Percentiles rank a stretch among this genome's conserved stretches.
Conservation (phyloP, 2,329 filamentous ascomycete genomes). For the Sporothrix mexicana region DNA sequence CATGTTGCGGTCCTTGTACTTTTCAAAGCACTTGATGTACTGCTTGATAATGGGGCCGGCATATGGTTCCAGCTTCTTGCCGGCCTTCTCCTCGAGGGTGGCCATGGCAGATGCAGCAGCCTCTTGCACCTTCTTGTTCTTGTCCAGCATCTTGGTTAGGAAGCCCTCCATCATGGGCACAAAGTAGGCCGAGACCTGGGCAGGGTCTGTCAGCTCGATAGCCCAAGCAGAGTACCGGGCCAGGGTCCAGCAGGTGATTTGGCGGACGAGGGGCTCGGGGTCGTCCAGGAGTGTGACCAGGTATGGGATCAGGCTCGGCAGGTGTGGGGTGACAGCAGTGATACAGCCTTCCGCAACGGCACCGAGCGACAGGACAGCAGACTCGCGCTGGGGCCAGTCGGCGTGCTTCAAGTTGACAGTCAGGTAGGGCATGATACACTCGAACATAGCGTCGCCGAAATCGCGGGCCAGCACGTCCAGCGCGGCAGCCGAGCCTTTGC, state of each 20-base stretch:
- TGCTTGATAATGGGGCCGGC: slow-evolving; percentile 88
- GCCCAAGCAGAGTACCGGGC: slow-evolving; percentile 95
- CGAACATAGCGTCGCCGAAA: slow-evolving; percentile 86
- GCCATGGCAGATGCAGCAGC: slow-evolving; percentile 95
- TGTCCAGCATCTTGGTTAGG: slow-evolving; percentile 90
- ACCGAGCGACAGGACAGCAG: slow-evolving; percentile 90
- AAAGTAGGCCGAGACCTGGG: slow-evolving; percentile 78
- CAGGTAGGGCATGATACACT: slow-evolving; percentile 89
- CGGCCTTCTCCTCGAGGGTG: slow-evolving; percentile 92
- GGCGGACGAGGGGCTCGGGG: slow-evolving; percentile 84
- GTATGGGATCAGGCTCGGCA: slow-evolving; percentile 89
- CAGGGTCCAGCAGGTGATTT: slow-evolving; percentile 98
- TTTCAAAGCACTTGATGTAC: slow-evolving; percentile 88
- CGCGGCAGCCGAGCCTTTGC: slow-evolving; percentile 95
- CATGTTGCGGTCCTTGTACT: slow-evolving; percentile 99
- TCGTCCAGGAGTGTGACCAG: slow-evolving; percentile 86
- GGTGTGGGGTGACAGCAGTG: slow-evolving; percentile 84
- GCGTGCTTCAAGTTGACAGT: slow-evolving; percentile 85
- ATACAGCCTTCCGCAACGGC: slow-evolving; percentile 96
- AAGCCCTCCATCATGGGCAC: slow-evolving; percentile 98
- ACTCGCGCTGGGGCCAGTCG: slow-evolving; percentile 92
- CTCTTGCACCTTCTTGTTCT: slow-evolving; percentile 97
- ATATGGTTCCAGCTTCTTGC: slow-evolving; percentile 79
- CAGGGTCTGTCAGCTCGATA: slow-evolving; percentile 70
- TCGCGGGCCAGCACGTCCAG: slow-evolving; percentile 92